phyloP scores from a whole-genome alignment of 345 rosid genomes.

The Firmiana major region DNA sequence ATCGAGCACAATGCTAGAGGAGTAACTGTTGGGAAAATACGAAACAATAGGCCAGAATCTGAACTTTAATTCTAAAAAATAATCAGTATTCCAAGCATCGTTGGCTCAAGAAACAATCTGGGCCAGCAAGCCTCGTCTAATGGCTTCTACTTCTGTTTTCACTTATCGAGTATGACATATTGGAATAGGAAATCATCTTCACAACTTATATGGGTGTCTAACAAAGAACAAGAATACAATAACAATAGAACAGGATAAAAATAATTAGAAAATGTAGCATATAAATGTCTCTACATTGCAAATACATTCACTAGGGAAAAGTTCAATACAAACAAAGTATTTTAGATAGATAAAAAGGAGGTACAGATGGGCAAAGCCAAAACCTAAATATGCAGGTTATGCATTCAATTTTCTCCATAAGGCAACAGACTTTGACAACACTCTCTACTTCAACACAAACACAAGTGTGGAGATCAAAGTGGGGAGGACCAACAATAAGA shows the following conservation, averaged over 20 bases:
- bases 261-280: neutral
- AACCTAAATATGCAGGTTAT: neutral
- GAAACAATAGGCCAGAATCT: neutral
- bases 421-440: neutral
- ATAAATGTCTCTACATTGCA: neutral
- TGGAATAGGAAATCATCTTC: neutral
- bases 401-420: neutral
- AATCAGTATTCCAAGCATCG: neutral
- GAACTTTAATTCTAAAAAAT: neutral
- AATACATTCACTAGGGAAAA: neutral
- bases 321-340: neutral
- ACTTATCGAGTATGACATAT: neutral
- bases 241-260: neutral
- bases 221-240: neutral
- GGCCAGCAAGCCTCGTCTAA: neutral
- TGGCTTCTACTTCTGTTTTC: neutral
- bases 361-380: neutral
- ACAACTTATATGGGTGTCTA: neutral
- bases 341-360: neutral
- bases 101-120: neutral
- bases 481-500: neutral
- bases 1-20: neutral
- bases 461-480: neutral
- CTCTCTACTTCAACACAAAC: neutral
- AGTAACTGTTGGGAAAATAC: neutral